Evolutionary conservation across 1,284 basidiomycete genomes (phyloP).

Genomic region (Trichosporon asahii): DNA sequence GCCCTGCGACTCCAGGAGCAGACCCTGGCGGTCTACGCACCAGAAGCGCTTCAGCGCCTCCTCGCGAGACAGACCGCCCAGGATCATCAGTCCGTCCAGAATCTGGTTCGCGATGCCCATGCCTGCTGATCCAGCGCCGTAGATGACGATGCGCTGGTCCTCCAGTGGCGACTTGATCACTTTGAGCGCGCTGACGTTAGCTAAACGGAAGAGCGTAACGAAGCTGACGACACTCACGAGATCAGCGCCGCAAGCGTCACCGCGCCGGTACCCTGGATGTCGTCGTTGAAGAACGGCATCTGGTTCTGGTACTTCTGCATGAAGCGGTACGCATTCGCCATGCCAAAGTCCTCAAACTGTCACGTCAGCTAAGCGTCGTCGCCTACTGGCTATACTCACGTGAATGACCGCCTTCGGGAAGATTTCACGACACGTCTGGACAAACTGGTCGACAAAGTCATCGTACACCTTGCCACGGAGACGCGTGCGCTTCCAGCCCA

Average conservation of each 20-base stretch:
- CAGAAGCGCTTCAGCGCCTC: slow-evolving; percentile 70
- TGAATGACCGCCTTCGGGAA: slow-evolving; percentile 53
- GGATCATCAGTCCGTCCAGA: slow-evolving; percentile 68
- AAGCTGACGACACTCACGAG: slow-evolving; percentile 33
- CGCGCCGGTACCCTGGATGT: slow-evolving; percentile 73
- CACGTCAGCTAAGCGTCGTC: slow-evolving; percentile 17
- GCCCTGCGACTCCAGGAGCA: slow-evolving; percentile 52
- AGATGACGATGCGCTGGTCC: slow-evolving; percentile 73
- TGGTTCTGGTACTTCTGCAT: slow-evolving; percentile 61
- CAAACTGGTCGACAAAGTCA: slow-evolving; percentile 54
- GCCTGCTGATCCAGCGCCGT: slow-evolving; percentile 77
- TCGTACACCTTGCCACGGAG: slow-evolving; percentile 53
- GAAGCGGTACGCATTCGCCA: slow-evolving; percentile 66
- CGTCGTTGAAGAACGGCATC: slow-evolving; percentile 66
- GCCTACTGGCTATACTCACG: slow-evolving; percentile 12
- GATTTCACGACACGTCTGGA: slow-evolving; percentile 48
- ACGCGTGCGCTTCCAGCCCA: slow-evolving; percentile 54
- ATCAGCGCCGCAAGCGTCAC: slow-evolving; percentile 58
- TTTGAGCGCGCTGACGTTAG: slow-evolving; percentile 55
- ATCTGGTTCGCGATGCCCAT: slow-evolving; percentile 66
- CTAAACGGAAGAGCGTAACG: not conserved
- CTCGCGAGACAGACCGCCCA: slow-evolving; percentile 58
- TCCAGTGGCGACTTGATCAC: slow-evolving; percentile 64
- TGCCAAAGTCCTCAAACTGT: slow-evolving; percentile 55
- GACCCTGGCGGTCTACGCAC: slow-evolving; percentile 54